These are phyloP conservation scores for Stagonosporopsis tanaceti DNA, from an alignment of 2,329 filamentous ascomycete species.

Conservation along the genomic window DNA sequence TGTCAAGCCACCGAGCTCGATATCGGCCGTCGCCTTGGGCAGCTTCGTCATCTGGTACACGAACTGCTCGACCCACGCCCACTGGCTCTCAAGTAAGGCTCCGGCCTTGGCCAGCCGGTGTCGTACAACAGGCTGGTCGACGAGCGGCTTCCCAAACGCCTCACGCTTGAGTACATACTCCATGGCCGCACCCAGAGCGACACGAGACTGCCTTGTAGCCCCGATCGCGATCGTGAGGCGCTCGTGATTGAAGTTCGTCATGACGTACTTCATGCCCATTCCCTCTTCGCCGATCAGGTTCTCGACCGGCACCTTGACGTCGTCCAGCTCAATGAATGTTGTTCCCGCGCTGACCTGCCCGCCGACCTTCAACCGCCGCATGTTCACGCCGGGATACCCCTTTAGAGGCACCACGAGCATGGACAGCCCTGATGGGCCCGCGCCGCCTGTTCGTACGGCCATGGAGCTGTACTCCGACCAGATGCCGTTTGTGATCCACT, in stretches of 20 bases:
- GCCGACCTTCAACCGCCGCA: slow-evolving; percentile 72
- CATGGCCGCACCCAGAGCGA: slow-evolving; percentile 67
- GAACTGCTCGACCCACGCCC: slow-evolving; percentile 76
- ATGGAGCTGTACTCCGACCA: slow-evolving; percentile 74
- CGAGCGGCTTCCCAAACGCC: slow-evolving; percentile 72
- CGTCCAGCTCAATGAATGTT: slow-evolving; percentile 78
- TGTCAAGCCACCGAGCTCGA: slow-evolving; percentile 74
- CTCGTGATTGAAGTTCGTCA: slow-evolving; percentile 85
- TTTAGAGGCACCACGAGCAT: slow-evolving; percentile 76
- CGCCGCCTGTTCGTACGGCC: slow-evolving; percentile 76
- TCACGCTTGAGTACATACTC: slow-evolving; percentile 71
- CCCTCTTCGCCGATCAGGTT: slow-evolving; percentile 76
- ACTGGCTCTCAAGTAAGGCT: slow-evolving; percentile 72
- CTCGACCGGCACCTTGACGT: slow-evolving; percentile 73
- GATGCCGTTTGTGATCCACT: slow-evolving; percentile 70
- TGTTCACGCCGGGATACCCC: slow-evolving; percentile 69
- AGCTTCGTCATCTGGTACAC: slow-evolving; percentile 72
- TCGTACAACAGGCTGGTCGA: slow-evolving; percentile 78
- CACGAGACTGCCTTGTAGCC: slow-evolving; percentile 68
- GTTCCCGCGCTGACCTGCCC: slow-evolving; percentile 73
- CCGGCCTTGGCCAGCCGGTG: slow-evolving; percentile 76
- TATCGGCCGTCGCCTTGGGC: slow-evolving; percentile 65
- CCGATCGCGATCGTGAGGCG: slow-evolving; percentile 72
- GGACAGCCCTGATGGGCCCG: slow-evolving; percentile 68
- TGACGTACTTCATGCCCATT: slow-evolving; percentile 75